These are phyloP conservation scores for Pholiota conissans DNA, from an alignment of 768 basidiomycete genomes.

Conservation along the genomic window DNA sequence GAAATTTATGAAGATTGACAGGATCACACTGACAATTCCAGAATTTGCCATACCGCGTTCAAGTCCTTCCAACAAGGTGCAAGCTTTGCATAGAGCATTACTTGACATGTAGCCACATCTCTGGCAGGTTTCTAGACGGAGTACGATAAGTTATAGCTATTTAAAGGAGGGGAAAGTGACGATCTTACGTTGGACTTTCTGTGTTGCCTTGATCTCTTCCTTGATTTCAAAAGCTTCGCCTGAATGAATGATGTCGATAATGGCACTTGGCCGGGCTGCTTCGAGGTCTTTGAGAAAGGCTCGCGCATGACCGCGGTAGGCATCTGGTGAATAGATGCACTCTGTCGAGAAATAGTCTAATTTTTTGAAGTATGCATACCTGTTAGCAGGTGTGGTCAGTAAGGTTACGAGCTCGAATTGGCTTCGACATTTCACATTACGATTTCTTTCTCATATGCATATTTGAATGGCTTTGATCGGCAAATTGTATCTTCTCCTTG, in stretches of 20 bases:
- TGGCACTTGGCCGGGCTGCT: conserved; percentile 89
- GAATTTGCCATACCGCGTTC: conserved; percentile 77
- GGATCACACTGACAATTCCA: conserved; percentile 51
- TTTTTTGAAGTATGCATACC: conserved; percentile 99
- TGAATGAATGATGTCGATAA: conserved; percentile 97
- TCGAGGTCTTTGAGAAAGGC: conserved; percentile 95
- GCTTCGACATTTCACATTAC: too few species aligned
- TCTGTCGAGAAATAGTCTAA: conserved; percentile 99
- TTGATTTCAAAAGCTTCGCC: conserved; percentile 90
- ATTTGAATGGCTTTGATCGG: conserved; percentile 99
- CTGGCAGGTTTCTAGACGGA: conserved; percentile 74
- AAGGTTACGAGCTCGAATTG: too few species aligned
- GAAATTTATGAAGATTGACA: conserved; percentile 5
- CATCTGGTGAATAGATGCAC: conserved; percentile 98
- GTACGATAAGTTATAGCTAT: conserved; percentile 6
- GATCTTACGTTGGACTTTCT: conserved; percentile 80
- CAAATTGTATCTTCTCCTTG: conserved; percentile 96
- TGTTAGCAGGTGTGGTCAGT: conserved; percentile 30
- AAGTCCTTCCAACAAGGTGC: conserved; percentile 85
- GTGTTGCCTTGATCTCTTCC: conserved; percentile 80
- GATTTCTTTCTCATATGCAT: conserved; percentile 99
- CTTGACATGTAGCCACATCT: conserved; percentile 96
- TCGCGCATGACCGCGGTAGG: conserved; percentile 95
- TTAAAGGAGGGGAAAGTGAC: conserved; percentile 5
- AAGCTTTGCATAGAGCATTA: conserved; percentile 96